These are phyloP conservation scores for Colletotrichum gloeosporioides DNA, from an alignment of 2,329 filamentous ascomycete species.

Conservation along the genomic window DNA sequence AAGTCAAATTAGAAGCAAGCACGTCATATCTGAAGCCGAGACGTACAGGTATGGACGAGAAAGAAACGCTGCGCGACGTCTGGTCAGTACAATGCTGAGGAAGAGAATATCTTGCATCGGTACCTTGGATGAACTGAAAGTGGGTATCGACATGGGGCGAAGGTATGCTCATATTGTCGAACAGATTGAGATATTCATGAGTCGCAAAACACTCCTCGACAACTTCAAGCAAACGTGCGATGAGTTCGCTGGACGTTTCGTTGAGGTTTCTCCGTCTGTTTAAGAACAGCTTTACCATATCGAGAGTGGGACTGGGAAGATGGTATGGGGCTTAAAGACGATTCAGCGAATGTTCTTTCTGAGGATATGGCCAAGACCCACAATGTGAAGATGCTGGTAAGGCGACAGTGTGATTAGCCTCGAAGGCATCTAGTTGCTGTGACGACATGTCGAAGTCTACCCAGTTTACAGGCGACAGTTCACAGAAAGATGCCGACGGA, in stretches of 20 bases:
- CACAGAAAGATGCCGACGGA: neutral
- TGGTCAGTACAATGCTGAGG: neutral
- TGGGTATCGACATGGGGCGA: neutral
- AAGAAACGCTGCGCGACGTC: neutral
- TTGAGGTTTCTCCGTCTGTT: neutral
- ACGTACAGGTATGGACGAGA: neutral
- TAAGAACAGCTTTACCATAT: neutral
- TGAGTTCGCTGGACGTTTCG: neutral
- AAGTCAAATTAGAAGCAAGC: neutral
- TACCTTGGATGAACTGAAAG: neutral
- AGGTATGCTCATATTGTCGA: neutral
- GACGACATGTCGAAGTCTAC: neutral
- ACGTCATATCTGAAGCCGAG: neutral
- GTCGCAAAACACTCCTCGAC: neutral
- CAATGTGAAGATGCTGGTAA: neutral
- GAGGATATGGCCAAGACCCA: neutral
- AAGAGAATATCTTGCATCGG: neutral
- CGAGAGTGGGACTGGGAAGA: neutral
- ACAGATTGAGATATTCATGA: neutral
- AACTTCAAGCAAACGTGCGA: neutral
- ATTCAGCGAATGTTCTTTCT: neutral
- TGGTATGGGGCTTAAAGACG: neutral
- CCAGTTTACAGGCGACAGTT: neutral
- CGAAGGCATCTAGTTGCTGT: neutral
- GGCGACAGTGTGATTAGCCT: neutral